phyloP scores from a whole-genome alignment of 2,329 filamentous ascomycete genomes.

The Emmonsiellopsis sp. region DNA sequence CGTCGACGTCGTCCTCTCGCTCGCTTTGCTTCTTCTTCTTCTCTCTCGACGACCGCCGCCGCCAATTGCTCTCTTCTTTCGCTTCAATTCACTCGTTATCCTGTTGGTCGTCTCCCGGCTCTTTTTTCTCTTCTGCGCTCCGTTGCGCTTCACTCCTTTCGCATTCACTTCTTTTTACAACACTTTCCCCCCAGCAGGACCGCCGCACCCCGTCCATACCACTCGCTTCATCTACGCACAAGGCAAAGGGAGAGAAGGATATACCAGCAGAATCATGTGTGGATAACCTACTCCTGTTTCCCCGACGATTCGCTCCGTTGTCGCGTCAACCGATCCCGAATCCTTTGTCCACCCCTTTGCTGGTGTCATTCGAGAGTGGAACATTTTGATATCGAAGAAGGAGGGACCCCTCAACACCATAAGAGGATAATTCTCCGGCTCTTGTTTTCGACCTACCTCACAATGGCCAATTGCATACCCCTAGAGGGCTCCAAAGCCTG shows the following conservation, averaged over 20 bases:
- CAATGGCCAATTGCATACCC: slow-evolving; percentile 51
- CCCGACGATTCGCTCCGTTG: neutral
- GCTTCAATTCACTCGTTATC: slow-evolving; percentile 3
- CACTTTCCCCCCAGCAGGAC: neutral
- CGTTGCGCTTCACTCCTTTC: slow-evolving; percentile 4
- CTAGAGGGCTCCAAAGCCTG: slow-evolving; percentile 62
- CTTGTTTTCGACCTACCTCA: slow-evolving; percentile 6
- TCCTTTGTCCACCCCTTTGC: neutral
- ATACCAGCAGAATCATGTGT: neutral
- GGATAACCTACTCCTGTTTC: neutral
- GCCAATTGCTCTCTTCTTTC: slow-evolving; percentile 5
- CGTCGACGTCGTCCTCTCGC: slow-evolving; percentile 12
- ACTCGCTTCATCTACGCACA: neutral
- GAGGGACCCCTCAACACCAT: neutral
- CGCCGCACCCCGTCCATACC: neutral
- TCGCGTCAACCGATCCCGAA: neutral
- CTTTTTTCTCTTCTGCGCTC: slow-evolving; percentile 10
- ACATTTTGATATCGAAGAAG: neutral
- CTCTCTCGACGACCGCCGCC: slow-evolving; percentile 7
- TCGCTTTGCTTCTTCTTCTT: slow-evolving; percentile 11
- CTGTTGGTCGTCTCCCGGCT: slow-evolving; percentile 11
- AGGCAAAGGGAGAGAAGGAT: neutral
- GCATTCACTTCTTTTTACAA: slow-evolving; percentile 2
- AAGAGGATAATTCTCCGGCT: neutral
- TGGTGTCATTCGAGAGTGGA: neutral